A percentile compares a stretch with the other conserved stretches of the same genome.
Evolutionary conservation across 164 flowering plant genomes (phyloP).

Genomic region (Cinnamomum micranthum): DNA sequence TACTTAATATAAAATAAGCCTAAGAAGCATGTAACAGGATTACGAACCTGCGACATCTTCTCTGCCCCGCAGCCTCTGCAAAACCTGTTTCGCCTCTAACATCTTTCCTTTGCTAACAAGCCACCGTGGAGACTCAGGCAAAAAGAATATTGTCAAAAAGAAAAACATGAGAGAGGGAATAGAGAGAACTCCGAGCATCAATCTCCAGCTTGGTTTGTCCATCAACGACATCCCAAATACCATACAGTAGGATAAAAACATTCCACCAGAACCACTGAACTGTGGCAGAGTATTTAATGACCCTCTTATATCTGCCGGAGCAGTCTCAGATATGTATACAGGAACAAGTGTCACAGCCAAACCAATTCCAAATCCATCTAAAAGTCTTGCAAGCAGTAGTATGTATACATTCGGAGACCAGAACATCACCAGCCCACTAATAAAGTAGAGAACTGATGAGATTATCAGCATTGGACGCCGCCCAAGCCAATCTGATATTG

Average conservation of each 20-base stretch:
- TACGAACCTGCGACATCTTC: constrained; percentile 86
- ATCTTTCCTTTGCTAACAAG: constrained; percentile 92
- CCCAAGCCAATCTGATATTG: constrained; percentile 75
- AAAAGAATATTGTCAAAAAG: constrained; percentile 55
- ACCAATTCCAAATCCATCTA: constrained; percentile 92
- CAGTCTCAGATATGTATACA: constrained; percentile 87
- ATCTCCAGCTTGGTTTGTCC: constrained; percentile 66
- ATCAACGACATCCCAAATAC: constrained; percentile 81
- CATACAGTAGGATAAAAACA: constrained; percentile 90
- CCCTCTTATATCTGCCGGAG: constrained; percentile 90
- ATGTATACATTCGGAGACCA: constrained; percentile 94
- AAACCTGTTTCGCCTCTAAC: constrained; percentile 76
- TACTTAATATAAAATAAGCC: not conserved
- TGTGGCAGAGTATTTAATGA: constrained; percentile 85
- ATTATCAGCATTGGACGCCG: constrained; percentile 86
- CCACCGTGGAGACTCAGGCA: constrained; percentile 99
- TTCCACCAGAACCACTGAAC: constrained; percentile 79
- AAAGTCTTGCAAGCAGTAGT: constrained; percentile 64
- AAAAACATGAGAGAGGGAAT: constrained; percentile 74
- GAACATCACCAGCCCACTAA: constrained; percentile 77
- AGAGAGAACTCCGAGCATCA: constrained; percentile 90
- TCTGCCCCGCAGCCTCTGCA: constrained; percentile 75
- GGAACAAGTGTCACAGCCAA: constrained; percentile 87
- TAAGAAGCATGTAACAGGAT: not conserved
- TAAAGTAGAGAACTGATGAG: constrained; percentile 69